These are phyloP conservation scores for Hypocrella siamensis DNA, from an alignment of 2,329 filamentous ascomycete species.

Conservation along the genomic window DNA sequence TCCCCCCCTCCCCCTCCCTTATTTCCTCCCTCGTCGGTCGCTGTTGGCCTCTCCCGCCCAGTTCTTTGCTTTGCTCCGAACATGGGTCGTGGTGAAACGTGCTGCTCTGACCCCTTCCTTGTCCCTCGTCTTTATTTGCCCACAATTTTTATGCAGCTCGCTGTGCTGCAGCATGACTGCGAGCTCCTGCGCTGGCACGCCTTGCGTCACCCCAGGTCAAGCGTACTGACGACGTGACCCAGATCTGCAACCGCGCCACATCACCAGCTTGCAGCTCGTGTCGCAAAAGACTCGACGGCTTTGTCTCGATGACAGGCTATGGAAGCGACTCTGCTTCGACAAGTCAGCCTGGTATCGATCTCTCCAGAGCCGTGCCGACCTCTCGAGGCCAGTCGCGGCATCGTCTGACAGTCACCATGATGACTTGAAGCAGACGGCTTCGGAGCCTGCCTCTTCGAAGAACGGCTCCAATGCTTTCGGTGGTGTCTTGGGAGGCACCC, in stretches of 20 bases:
- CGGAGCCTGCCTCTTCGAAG: neutral
- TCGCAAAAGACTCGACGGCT: slow-evolving; percentile 50
- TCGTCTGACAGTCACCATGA: neutral
- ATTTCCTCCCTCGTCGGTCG: neutral
- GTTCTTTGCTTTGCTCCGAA: neutral
- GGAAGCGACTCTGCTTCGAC: slow-evolving; percentile 61
- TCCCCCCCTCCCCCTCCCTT: neutral
- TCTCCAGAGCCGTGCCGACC: slow-evolving; percentile 27
- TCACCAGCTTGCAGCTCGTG: slow-evolving; percentile 53
- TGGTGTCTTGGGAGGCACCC: too few species aligned
- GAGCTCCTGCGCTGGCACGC: neutral
- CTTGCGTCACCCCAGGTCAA: neutral
- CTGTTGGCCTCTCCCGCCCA: neutral
- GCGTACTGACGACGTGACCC: neutral
- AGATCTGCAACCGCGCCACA: slow-evolving; percentile 20
- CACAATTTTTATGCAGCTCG: neutral
- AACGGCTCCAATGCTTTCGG: too few species aligned
- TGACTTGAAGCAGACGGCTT: slow-evolving; percentile 5
- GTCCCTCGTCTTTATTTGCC: too few species aligned
- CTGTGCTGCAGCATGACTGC: neutral
- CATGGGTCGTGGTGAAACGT: too few species aligned
- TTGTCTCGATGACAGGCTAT: slow-evolving; percentile 59
- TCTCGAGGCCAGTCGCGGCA: slow-evolving; percentile 14
- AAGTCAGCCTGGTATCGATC: slow-evolving; percentile 49
- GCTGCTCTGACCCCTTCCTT: too few species aligned